Conservation (phyloP, 169 alveolate genomes). For the Plasmodium blacklocki region DNA sequence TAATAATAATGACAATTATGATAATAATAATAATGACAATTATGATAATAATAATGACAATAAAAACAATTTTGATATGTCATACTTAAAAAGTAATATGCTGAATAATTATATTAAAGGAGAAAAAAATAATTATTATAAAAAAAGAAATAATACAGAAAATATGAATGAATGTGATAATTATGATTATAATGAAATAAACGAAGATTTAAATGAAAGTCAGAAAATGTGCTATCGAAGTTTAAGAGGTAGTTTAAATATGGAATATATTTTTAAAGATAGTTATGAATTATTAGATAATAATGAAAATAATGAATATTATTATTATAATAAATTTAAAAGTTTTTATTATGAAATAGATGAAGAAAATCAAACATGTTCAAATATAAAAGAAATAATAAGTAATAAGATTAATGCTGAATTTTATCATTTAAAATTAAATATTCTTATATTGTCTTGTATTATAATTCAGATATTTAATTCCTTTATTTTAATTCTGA, state of each 20-base stretch:
- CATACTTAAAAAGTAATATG: no score
- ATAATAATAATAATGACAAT: no score
- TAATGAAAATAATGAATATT: constrained; percentile 24
- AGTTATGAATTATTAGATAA: constrained; percentile 48
- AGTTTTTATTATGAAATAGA: constrained; percentile 40
- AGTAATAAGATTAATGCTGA: constrained; percentile 62
- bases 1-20: no score
- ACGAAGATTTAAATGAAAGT: constrained; percentile 1
- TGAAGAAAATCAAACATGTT: constrained; percentile 8
- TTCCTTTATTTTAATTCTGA: constrained; percentile 51
- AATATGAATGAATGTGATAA: no score
- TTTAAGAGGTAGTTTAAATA: constrained; percentile 36
- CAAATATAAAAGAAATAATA: constrained; percentile 37
- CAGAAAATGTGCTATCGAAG: constrained; percentile 16
- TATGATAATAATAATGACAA: no score
- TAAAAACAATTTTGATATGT: no score
- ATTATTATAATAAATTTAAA: constrained; percentile 71
- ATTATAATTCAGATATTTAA: constrained; percentile 69
- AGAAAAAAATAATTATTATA: no score
- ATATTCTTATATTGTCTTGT: constrained; percentile 72
- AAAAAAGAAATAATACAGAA: no score
- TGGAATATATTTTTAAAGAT: constrained; percentile 52
- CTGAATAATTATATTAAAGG: no score
- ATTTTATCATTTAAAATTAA: constrained; percentile 64
- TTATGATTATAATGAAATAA: not conserved